Percentiles rank a stretch among this genome's conserved stretches.
phyloP scores from a whole-genome alignment of 169 alveolate species.

The Plasmodium vivax region DNA sequence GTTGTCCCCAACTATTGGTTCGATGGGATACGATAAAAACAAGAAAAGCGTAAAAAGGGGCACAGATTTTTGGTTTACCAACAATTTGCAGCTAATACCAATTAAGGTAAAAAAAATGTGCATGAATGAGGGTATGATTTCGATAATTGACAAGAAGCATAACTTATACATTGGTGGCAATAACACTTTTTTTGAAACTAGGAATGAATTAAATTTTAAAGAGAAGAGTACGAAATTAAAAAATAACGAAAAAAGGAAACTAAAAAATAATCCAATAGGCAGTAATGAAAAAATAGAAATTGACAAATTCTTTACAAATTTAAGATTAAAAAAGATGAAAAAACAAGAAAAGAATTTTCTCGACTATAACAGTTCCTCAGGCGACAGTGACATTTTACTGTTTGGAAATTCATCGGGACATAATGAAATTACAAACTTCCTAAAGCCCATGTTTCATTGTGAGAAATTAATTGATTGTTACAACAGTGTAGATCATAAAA shows the following conservation, averaged over 20 bases:
- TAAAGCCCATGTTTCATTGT: constrained; percentile 24
- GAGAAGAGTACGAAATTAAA: constrained; percentile 19
- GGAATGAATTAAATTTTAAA: constrained; percentile 35
- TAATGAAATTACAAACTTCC: constrained; percentile 4
- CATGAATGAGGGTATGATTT: constrained; percentile 55
- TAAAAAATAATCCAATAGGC: neutral
- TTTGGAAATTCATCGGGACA: constrained; percentile 26
- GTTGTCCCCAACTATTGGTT: constrained; percentile 70
- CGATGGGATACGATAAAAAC: constrained; percentile 51
- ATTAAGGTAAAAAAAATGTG: constrained; percentile 61
- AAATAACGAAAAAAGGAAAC: constrained; percentile 12
- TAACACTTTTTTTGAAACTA: constrained; percentile 48
- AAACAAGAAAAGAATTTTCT: constrained; percentile 26
- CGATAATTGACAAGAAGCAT: constrained; percentile 62
- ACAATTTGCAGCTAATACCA: constrained; percentile 57
- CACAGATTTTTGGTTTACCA: constrained; percentile 72
- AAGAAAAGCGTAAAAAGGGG: constrained; percentile 54
- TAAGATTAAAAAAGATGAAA: constrained; percentile 56
- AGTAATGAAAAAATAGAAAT: constrained; percentile 33
- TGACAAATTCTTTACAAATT: constrained; percentile 60
- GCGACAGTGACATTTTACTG: constrained; percentile 51
- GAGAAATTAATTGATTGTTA: constrained; percentile 11
- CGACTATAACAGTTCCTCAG: constrained; percentile 61
- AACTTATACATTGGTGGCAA: constrained; percentile 51
- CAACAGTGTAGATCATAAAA: constrained; percentile 4